These are phyloP conservation scores for Ceriops zippeliana DNA, from an alignment of 345 rosid species.

Conservation along the genomic window DNA sequence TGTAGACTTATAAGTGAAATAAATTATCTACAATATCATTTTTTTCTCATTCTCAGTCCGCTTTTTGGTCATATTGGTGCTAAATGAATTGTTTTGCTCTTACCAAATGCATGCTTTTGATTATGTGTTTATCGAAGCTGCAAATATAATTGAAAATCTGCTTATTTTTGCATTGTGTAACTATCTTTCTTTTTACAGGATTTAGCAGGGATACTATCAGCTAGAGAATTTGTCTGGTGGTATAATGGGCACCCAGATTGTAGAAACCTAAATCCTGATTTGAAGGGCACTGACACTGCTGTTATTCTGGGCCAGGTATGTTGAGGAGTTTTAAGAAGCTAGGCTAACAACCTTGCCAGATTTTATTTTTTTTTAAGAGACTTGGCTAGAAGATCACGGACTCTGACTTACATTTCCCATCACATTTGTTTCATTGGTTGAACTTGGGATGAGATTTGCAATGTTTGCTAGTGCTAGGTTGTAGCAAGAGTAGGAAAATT, in stretches of 20 bases:
- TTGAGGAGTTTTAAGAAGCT: not conserved
- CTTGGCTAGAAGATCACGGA: no score
- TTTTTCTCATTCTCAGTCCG: not conserved
- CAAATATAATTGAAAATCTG: not conserved
- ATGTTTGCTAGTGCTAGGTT: no score
- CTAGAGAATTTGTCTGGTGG: slow-evolving; percentile 99
- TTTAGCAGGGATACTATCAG: slow-evolving; percentile 67
- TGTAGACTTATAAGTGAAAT: slow-evolving; percentile 9
- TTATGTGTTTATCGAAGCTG: not conserved
- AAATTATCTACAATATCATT: not conserved
- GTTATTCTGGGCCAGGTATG: slow-evolving; percentile 81
- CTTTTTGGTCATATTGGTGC: slow-evolving; percentile 2
- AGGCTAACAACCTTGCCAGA: no score
- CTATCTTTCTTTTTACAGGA: slow-evolving; percentile 35
- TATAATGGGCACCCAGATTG: slow-evolving; percentile 91
- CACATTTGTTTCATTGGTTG: no score
- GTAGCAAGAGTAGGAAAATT: no score
- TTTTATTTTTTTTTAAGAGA: no score
- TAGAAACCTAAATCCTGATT: slow-evolving; percentile 58
- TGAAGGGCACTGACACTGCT: slow-evolving; percentile 68
- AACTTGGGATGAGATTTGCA: no score
- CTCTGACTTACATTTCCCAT: no score
- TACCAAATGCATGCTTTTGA: not conserved
- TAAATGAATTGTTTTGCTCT: not conserved
- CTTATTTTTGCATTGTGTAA: not conserved